These are phyloP conservation scores for Eimeria falciformis DNA, from an alignment of 169 alveolate species.

Conservation along the genomic window DNA sequence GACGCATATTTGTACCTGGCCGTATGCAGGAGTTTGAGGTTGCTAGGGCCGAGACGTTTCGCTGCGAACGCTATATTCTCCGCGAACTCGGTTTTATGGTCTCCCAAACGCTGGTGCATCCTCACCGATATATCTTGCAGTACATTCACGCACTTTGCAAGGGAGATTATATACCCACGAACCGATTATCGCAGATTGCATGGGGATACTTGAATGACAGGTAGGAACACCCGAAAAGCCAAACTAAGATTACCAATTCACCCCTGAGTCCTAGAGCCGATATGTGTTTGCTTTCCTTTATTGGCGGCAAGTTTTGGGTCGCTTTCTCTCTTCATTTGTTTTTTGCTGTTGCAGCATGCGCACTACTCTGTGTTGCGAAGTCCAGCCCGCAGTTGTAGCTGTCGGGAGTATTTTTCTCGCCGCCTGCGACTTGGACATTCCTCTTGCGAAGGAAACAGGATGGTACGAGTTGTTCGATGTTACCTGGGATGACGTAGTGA, in stretches of 20 bases:
- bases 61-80: constrained; percentile 90
- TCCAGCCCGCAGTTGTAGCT: constrained; percentile 86
- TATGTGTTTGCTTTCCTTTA: no score
- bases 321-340: not conserved
- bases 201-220: constrained; percentile 94
- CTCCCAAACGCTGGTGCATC: constrained; percentile 84
- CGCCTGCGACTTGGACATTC: constrained; percentile 83
- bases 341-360: constrained; percentile 81
- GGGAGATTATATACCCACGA: constrained; percentile 85
- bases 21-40: constrained; percentile 69
- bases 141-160: constrained; percentile 90
- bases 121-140: constrained; percentile 89
- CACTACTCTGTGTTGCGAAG: constrained; percentile 85
- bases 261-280: no score
- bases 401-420: constrained; percentile 86
- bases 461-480: constrained; percentile 85
- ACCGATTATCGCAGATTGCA: constrained; percentile 89
- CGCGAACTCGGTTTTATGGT: constrained; percentile 91
- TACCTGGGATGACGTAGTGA: constrained; percentile 83
- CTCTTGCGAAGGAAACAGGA: constrained; percentile 82
- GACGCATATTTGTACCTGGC: not conserved
- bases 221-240: constrained; percentile 71
- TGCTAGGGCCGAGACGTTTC: constrained; percentile 85
- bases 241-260: no score
- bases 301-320: no score